Base-by-base conservation (phyloP, 495 filamentous ascomycete species). In the Penicillium parvum region DNA sequence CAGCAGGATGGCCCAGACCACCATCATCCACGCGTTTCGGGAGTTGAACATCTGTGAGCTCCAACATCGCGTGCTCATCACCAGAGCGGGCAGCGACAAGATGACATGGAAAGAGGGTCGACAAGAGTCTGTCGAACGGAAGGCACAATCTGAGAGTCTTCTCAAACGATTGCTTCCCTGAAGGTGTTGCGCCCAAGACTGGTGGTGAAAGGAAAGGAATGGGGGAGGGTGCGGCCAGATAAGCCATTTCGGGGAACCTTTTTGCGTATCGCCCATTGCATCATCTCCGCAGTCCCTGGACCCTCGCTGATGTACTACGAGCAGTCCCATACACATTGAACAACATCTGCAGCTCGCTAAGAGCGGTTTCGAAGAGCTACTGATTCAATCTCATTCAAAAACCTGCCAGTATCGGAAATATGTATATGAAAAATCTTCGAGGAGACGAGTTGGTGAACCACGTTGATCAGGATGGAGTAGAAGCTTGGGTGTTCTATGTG, bases 41-140 rank as follows among this genome's bases (percentile, higher is more conserved):
- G 60, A 53, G 47, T 58, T 49, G 59, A 58, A 62, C 65, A 68
- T 65, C 43, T 58, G 59, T 45, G 45, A 63, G 52, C 58, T 62
- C 59, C 62, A 60, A 60, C 69, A 69, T 71, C 58, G 63, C 64
- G 60, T 58, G 58, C 62, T 63, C 70, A 72, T 74, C 59, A 66
- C 66, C 56, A 52, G 45, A 52, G 50, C 49, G 53, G 38, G 43
- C 37, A 30, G 53, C 52, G 30, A 46, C 52, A 45, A 45, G 34
- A 32, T 47, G 47, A 54, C 58, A 68, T 69, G 59, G 45, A 58
- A 29, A 38, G 38, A 41, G 29, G 45, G 35, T 47, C 33, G 30
- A 49, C 26, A 20, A 42, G 32, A 19, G 28, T 23, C 36, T 35
- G 32, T 33, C 20, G 18, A 19, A 11, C 26, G 12, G 25, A 29